phyloP scores from a whole-genome alignment of 2,329 filamentous ascomycete species.

The Alternaria sp. region DNA sequence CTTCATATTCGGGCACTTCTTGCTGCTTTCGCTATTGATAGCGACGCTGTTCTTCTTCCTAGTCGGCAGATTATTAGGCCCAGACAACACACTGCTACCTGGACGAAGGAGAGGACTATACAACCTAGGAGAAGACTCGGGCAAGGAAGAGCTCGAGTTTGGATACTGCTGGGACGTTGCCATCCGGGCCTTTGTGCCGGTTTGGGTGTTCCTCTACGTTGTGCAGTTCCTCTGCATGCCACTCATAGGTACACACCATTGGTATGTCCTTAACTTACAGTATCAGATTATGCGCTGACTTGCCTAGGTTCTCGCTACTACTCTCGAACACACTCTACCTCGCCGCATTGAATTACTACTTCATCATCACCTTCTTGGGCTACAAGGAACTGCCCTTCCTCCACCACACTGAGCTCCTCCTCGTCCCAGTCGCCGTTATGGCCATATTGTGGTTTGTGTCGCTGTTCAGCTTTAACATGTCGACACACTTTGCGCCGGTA shows the following conservation, averaged over 20 bases:
- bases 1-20: constrained; percentile 65
- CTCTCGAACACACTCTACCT: constrained; percentile 71
- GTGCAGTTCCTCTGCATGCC: constrained; percentile 72
- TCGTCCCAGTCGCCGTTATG: constrained; percentile 66
- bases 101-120: constrained; percentile 65
- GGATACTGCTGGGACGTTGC: constrained; percentile 75
- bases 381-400: constrained; percentile 73
- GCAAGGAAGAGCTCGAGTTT: constrained; percentile 67
- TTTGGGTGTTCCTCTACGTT: constrained; percentile 71
- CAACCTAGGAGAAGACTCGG: constrained; percentile 54
- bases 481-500: constrained; percentile 58
- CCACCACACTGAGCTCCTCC: constrained; percentile 69
- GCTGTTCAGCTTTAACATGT: constrained; percentile 59
- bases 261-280: constrained; percentile 39
- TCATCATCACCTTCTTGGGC: constrained; percentile 71
- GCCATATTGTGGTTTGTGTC: constrained; percentile 64
- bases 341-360: constrained; percentile 70
- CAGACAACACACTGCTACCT: constrained; percentile 59
- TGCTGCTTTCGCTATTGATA: constrained; percentile 64
- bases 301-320: constrained; percentile 59
- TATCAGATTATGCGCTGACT: not conserved
- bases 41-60: constrained; percentile 69
- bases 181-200: constrained; percentile 70
- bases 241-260: constrained; percentile 61
- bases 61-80: constrained; percentile 67